Evolutionary conservation across 768 basidiomycete species (phyloP), one percentile per base, ranked within the genome.

Genomic region (Trametes punicea): DNA sequence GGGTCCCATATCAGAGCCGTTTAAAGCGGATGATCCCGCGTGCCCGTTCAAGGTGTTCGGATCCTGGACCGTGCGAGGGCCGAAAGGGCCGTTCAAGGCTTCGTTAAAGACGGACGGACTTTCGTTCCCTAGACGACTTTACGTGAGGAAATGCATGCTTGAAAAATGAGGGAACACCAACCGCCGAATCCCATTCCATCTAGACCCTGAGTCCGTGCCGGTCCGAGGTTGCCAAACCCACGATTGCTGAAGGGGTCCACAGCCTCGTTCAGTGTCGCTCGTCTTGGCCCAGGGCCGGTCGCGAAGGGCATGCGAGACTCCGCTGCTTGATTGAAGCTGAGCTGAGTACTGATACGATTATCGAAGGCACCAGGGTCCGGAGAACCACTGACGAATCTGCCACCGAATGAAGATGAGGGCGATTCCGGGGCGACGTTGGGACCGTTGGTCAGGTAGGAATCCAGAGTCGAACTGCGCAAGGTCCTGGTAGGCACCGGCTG

Each of bases 361-460:
- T 57, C 56, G 26, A 58, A 48, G 4, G 42, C 68, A n/a, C 31
- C 33, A 16, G 81, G 78, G 69, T 90, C 89, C 0, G 89, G 88
- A 29, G 88, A 90, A 18, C 75, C 77, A 60, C 83, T 81, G 41
- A 80, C 77, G 66, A 87, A 86, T 59, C 83, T 81, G 26, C 76
- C 81, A 56, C 85, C 80, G 39, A 88, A 79, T 3, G 87, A 87
- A 2, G 89, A 90, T 2, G 85, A 80, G 2, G 88, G 87, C 8
- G 89, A 90, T 56, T 87, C 84, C 15, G 85, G 79, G 29, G n/a
- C n/a, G n/a, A 78, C 74, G 65, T 75, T 77, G 26, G 87, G 84
- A 10, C 77, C 76, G 34, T 75, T 71, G 40, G 72, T 74, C 26
- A 81, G 57, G 67, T 82, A 85, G 1, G 81, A 76, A 64, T 90